These are phyloP conservation scores for Ceriops tagal DNA, from an alignment of 345 rosid genomes.

Conservation along the genomic window DNA sequence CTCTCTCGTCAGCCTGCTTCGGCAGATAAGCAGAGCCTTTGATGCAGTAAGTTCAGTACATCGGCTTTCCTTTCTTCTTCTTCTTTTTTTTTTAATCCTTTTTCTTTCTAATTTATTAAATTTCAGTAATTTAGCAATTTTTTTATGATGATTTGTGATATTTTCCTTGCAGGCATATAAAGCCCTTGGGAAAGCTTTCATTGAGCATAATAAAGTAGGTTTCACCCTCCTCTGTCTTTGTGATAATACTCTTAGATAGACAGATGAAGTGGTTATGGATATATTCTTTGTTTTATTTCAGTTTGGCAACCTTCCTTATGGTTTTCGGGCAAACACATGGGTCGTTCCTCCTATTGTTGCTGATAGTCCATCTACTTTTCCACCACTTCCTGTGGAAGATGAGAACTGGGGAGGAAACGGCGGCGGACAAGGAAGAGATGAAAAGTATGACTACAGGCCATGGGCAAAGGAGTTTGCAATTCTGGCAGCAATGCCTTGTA, in stretches of 20 bases:
- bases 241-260: background rate
- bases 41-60: background rate
- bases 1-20: constrained; percentile 23
- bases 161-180: constrained; percentile 26
- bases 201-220: constrained; percentile 32
- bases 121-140: background rate
- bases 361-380: constrained; percentile 28
- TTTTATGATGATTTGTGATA: background rate
- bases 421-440: constrained; percentile 33
- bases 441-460: constrained; percentile 26
- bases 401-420: constrained; percentile 39
- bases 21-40: constrained; percentile 15
- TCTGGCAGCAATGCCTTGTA: constrained; percentile 35
- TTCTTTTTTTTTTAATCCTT: no score
- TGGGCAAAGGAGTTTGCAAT: constrained; percentile 35
- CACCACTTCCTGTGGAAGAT: constrained; percentile 33
- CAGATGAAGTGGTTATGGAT: background rate
- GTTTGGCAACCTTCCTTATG: constrained; percentile 39
- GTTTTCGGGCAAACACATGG: constrained; percentile 37
- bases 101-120: background rate
- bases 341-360: constrained; percentile 37
- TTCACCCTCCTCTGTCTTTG: background rate
- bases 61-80: no score
- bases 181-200: constrained; percentile 30
- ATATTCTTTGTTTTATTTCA: constrained; percentile 11